phyloP scores from a whole-genome alignment of 768 basidiomycete genomes.

The Glaciozyma martinii region DNA sequence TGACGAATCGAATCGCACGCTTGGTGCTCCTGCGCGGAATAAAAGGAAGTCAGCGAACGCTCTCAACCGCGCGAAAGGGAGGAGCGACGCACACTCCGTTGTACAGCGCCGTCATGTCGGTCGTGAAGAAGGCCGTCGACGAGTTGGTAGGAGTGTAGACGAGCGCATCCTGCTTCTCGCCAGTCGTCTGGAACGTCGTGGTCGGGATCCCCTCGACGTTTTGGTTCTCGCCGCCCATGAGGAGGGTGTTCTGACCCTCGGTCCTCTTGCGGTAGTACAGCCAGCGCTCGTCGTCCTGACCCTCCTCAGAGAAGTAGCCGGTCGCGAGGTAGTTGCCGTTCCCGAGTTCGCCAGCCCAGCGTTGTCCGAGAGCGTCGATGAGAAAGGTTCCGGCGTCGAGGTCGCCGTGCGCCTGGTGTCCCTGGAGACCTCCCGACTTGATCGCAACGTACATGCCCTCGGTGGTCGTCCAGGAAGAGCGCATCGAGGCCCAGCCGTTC shows the following conservation, averaged over 20 bases:
- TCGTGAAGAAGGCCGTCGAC: slow-evolving; percentile 69
- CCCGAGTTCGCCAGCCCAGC: slow-evolving; percentile 92
- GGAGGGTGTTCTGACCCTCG: slow-evolving; percentile 91
- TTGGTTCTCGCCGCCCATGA: slow-evolving; percentile 70
- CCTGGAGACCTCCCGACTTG: slow-evolving; percentile 70
- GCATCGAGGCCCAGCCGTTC: slow-evolving; percentile 84
- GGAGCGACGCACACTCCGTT: slow-evolving; percentile 40
- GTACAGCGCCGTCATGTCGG: slow-evolving; percentile 70
- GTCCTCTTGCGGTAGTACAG: slow-evolving; percentile 92
- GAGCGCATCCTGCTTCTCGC: slow-evolving; percentile 65
- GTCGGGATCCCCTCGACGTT: slow-evolving; percentile 57
- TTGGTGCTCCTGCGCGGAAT: slow-evolving; percentile 51
- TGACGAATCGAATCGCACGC: slow-evolving; percentile 76
- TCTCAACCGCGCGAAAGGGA: neutral
- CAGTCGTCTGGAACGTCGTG: slow-evolving; percentile 50
- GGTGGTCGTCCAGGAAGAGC: slow-evolving; percentile 83
- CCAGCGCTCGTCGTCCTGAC: slow-evolving; percentile 61
- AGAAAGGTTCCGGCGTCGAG: slow-evolving; percentile 93
- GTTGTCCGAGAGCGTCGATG: slow-evolving; percentile 79
- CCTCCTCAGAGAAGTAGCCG: slow-evolving; percentile 68
- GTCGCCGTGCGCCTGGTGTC: slow-evolving; percentile 72
- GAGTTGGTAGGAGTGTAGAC: slow-evolving; percentile 58
- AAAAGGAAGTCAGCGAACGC: neutral
- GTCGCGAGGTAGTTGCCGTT: slow-evolving; percentile 69
- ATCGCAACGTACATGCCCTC: slow-evolving; percentile 75